These are phyloP conservation scores for Paralagenidium karlingii DNA, from an alignment of 352 stramenopile genomes.

Conservation along the genomic window DNA sequence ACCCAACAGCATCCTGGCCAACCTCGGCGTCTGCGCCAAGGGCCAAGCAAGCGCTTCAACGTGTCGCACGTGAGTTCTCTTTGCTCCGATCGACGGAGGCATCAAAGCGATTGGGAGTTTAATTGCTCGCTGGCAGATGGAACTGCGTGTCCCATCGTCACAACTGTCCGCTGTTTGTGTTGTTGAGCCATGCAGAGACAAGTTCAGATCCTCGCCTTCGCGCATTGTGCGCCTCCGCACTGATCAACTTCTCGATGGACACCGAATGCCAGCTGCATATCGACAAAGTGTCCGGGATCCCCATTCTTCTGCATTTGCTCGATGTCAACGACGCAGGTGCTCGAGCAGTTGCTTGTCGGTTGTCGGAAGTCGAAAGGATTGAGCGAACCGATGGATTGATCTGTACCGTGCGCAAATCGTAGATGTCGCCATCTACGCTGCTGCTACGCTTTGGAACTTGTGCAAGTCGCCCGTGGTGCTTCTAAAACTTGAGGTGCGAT, in stretches of 20 bases:
- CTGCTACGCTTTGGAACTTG: conserved; percentile 51
- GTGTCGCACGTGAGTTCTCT: conserved; percentile 24
- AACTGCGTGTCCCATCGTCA: conserved; percentile 57
- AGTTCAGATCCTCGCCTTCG: conserved; percentile 16
- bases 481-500: conserved; percentile 46
- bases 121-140: conserved; percentile 18
- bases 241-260: conserved; percentile 55
- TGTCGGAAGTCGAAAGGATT: no score
- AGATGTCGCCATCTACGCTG: conserved; percentile 33
- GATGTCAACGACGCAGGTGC: conserved; percentile 19
- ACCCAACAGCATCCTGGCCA: conserved; percentile 57
- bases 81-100: not conserved
- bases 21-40: conserved; percentile 35
- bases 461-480: conserved; percentile 45
- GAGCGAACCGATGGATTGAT: no score
- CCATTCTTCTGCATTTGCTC: conserved; percentile 30
- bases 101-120: not conserved
- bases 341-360: no score
- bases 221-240: conserved; percentile 27
- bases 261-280: conserved; percentile 63
- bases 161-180: conserved; percentile 41
- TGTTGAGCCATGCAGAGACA: conserved; percentile 20
- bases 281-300: conserved; percentile 26
- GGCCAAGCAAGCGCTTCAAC: conserved; percentile 43
- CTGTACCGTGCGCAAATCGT: not conserved